Percentiles rank a stretch among this genome's conserved stretches.
Evolutionary conservation across 2,329 filamentous ascomycete genomes (phyloP).

Genomic region (Fusarium dimerum): DNA sequence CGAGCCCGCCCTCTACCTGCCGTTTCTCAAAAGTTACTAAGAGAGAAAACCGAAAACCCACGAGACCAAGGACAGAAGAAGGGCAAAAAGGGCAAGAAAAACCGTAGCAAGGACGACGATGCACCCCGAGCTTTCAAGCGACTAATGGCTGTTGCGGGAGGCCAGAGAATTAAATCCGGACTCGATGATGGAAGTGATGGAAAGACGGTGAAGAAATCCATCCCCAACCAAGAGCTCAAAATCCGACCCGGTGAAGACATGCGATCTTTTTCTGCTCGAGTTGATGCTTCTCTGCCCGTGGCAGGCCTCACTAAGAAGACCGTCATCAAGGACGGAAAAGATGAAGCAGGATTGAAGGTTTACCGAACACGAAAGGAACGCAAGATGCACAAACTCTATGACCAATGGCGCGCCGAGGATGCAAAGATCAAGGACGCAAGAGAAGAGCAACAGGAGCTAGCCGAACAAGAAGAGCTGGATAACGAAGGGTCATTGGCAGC

Average conservation of each 20-base stretch:
- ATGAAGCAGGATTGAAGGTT: slow-evolving; percentile 65
- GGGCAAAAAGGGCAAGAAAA: slow-evolving; percentile 45
- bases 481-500: slow-evolving; percentile 54
- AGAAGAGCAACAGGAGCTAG: slow-evolving; percentile 65
- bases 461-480: slow-evolving; percentile 61
- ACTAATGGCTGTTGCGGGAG: slow-evolving; percentile 72
- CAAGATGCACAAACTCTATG: slow-evolving; percentile 77
- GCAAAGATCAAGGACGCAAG: slow-evolving; percentile 62
- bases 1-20: slow-evolving; percentile 54
- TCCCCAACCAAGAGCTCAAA: slow-evolving; percentile 48
- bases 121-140: slow-evolving; percentile 85
- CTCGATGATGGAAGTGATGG: slow-evolving; percentile 66
- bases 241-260: slow-evolving; percentile 85
- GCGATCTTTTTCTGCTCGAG: slow-evolving; percentile 77
- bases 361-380: slow-evolving; percentile 81
- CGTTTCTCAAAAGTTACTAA: slow-evolving; percentile 30
- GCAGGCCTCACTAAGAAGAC: slow-evolving; percentile 67
- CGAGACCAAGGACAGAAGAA: slow-evolving; percentile 12
- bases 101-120: slow-evolving; percentile 64
- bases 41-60: slow-evolving; percentile 30
- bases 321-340: slow-evolving; percentile 57
- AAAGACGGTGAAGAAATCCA: slow-evolving; percentile 25
- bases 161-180: slow-evolving; percentile 62
- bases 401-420: slow-evolving; percentile 73
- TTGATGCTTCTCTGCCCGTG: slow-evolving; percentile 82